phyloP scores from a whole-genome alignment of 768 basidiomycete species.

The Inosperma sp. region DNA sequence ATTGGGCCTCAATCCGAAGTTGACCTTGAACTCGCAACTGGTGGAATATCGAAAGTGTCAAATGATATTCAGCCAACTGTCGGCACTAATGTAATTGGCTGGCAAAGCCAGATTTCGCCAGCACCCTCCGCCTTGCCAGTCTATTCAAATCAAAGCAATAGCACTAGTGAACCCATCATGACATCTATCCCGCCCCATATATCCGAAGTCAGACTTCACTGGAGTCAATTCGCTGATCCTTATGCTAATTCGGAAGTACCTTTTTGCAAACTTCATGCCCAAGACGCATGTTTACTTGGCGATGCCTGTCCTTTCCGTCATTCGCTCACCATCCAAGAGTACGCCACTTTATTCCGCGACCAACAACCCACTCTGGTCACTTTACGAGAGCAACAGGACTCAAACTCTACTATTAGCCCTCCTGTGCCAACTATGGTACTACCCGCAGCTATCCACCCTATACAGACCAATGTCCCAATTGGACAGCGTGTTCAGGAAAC shows the following conservation, averaged over 20 bases:
- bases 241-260: constrained; percentile 27
- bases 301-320: constrained; percentile 37
- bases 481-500: not conserved
- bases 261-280: constrained; percentile 40
- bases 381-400: not conserved
- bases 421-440: not conserved
- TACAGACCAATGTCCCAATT: not conserved
- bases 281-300: constrained; percentile 31
- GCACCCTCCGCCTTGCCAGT: no score
- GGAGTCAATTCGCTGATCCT: constrained; percentile 43
- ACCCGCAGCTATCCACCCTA: not conserved
- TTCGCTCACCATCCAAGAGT: constrained; percentile 38
- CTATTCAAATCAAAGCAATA: not conserved
- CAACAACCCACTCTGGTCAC: constrained; percentile 33
- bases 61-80: no score
- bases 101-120: no score
- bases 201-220: constrained; percentile 29
- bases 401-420: no score
- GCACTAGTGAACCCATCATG: not conserved
- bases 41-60: no score
- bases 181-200: constrained; percentile 13
- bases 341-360: constrained; percentile 36
- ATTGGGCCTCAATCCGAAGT: no score
- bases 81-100: no score
- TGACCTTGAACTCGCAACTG: no score